A percentile compares a stretch with the other conserved stretches of the same genome.
Conservation (phyloP, 2,329 filamentous ascomycete species). For the Fusarium annulatum region DNA sequence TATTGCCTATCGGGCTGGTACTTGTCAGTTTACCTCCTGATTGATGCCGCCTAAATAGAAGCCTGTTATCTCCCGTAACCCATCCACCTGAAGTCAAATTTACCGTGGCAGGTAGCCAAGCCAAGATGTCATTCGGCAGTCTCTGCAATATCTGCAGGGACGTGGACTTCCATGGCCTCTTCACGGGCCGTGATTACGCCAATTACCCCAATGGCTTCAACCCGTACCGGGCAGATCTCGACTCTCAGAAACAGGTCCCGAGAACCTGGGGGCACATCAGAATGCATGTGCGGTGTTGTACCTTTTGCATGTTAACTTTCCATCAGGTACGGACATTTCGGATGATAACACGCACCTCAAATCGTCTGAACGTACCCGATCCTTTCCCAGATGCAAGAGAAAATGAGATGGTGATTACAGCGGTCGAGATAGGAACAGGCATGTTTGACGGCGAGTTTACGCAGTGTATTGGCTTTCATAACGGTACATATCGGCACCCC, state of each 20-base stretch:
- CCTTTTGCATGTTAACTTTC: background rate
- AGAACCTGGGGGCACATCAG: background rate
- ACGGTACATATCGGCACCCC: background rate
- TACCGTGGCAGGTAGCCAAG: background rate
- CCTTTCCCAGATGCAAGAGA: background rate
- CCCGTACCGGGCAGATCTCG: background rate
- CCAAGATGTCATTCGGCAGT: background rate
- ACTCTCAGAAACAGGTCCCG: rapidly evolving
- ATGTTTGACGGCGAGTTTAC: background rate
- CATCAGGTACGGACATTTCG: background rate
- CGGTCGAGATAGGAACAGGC: background rate
- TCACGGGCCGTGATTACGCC: background rate
- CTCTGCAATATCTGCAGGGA: background rate
- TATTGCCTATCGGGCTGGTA: background rate
- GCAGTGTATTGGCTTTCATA: background rate
- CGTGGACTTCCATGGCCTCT: background rate
- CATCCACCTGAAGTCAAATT: rapidly evolving
- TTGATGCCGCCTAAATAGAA: background rate
- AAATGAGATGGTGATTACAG: background rate
- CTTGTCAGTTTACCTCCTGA: background rate
- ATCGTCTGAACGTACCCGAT: rapidly evolving
- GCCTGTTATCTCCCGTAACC: rapidly evolving
- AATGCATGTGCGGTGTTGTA: background rate
- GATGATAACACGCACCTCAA: background rate
- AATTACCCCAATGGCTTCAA: background rate